Evolutionary conservation across 495 filamentous ascomycete species (phyloP).

Genomic region (Xylaria sp.): DNA sequence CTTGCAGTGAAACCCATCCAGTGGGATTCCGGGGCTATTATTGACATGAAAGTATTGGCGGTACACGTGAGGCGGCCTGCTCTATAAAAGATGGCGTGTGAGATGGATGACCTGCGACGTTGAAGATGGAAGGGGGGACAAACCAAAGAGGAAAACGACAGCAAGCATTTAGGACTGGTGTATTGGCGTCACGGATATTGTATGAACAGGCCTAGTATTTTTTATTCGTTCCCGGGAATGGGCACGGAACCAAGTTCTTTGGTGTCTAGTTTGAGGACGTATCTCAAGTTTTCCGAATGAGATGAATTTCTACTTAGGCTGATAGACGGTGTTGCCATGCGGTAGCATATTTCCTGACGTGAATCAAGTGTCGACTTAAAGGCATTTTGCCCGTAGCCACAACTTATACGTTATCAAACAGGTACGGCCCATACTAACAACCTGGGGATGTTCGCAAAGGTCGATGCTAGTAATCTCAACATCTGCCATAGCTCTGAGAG

Average conservation of each 20-base stretch:
- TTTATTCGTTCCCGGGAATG: constrained; percentile 21
- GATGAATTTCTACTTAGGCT: constrained; percentile 2
- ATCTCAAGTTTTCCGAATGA: constrained; percentile 21
- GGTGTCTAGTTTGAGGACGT: constrained; percentile 20
- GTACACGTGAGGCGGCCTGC: neutral
- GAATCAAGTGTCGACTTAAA: neutral
- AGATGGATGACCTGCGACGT: neutral
- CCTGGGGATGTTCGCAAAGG: neutral
- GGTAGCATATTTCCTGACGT: neutral
- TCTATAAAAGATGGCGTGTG: neutral
- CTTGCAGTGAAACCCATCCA: constrained; percentile 7
- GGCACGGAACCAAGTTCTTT: constrained; percentile 21
- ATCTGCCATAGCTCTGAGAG: neutral
- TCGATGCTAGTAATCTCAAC: neutral
- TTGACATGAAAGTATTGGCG: constrained; percentile 8
- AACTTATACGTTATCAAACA: neutral
- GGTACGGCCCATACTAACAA: neutral
- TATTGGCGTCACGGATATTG: constrained; percentile 32
- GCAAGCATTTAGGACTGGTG: constrained; percentile 28
- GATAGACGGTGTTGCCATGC: neutral
- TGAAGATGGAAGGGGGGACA: constrained; percentile 5
- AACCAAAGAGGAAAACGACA: constrained; percentile 13
- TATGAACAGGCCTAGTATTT: constrained; percentile 28
- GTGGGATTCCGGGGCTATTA: constrained; percentile 10
- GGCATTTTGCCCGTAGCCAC: neutral